Conservation (phyloP, 2,329 filamentous ascomycete species). For the Pseudogymnoascus sp. region DNA sequence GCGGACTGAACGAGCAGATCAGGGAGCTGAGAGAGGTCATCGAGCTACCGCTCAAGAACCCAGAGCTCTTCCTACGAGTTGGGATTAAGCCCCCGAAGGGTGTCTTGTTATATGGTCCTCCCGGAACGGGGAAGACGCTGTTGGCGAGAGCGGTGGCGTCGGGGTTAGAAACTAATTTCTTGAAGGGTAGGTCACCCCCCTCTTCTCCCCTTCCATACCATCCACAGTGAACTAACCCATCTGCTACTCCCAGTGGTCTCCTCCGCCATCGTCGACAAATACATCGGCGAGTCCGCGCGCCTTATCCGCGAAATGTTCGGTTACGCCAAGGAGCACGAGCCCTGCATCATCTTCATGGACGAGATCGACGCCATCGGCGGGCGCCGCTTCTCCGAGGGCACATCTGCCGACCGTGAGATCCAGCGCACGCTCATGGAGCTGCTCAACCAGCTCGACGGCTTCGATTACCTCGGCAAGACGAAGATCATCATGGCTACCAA, state of each 20-base stretch:
- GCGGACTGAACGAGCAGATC: conserved; percentile 96
- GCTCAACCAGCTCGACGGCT: conserved; percentile 95
- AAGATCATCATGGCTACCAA: conserved; percentile 99
- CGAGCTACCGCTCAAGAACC: conserved; percentile 95
- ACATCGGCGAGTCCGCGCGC: conserved; percentile 95
- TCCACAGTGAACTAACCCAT: conserved; percentile 13
- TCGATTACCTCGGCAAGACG: conserved; percentile 98
- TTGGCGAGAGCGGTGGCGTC: conserved; percentile 91
- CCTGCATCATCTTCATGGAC: conserved; percentile 99
- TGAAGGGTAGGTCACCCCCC: conserved; percentile 61
- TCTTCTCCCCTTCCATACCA: conserved; percentile 4
- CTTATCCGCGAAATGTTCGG: conserved; percentile 99
- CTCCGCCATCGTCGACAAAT: conserved; percentile 98
- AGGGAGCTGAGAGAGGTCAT: conserved; percentile 95
- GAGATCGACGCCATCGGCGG: conserved; percentile 99
- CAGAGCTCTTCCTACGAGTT: conserved; percentile 90
- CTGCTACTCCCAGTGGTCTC: conserved; percentile 64
- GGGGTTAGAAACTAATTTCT: conserved; percentile 93
- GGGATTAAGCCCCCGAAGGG: conserved; percentile 99
- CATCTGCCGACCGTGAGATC: conserved; percentile 94
- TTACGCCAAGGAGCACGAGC: conserved; percentile 98
- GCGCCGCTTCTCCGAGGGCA: conserved; percentile 91
- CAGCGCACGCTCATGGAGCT: conserved; percentile 98
- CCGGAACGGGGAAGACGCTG: conserved; percentile 93
- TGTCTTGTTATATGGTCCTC: conserved; percentile 89